phyloP scores from a whole-genome alignment of 768 basidiomycete species.

The Tricholoma matsutake region DNA sequence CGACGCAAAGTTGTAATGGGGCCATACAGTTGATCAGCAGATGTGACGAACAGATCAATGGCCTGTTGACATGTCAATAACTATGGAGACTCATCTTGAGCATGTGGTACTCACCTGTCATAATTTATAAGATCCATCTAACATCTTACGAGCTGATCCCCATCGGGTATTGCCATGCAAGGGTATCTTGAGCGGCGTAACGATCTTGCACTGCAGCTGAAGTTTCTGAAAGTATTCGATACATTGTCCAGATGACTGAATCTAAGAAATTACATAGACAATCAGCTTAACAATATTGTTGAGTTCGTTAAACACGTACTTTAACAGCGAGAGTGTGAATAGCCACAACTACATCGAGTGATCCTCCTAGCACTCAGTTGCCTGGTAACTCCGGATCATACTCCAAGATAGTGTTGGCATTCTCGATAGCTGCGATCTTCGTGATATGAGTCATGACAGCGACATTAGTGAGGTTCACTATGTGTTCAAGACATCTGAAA shows the following conservation, averaged over 20 bases:
- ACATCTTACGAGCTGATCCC: slow-evolving; percentile 6
- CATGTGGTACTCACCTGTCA: slow-evolving; percentile 3
- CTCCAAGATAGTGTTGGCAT: slow-evolving; percentile 29
- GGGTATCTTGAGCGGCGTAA: slow-evolving; percentile 17
- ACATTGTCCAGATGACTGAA: slow-evolving; percentile 21
- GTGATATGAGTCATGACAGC: slow-evolving; percentile 31
- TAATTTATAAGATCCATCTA: slow-evolving; percentile 4
- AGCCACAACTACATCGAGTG: slow-evolving; percentile 28
- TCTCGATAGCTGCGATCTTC: slow-evolving; percentile 25
- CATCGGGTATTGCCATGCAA: slow-evolving; percentile 16
- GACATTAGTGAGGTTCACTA: slow-evolving; percentile 24
- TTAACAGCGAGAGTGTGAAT: slow-evolving; percentile 29
- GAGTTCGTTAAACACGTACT: slow-evolving; percentile 14
- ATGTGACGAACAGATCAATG: too few relatives aligned
- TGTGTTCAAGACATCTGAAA: slow-evolving; percentile 27
- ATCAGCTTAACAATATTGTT: neutral
- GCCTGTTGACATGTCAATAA: slow-evolving; percentile 2
- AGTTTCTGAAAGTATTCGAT: slow-evolving; percentile 22
- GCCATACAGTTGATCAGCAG: too few relatives aligned
- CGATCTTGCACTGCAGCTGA: slow-evolving; percentile 15
- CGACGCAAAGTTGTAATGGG: too few relatives aligned
- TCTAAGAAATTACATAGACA: slow-evolving; percentile 10
- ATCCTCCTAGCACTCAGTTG: slow-evolving; percentile 25
- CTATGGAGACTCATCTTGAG: neutral
- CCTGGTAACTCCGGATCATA: slow-evolving; percentile 23